Base-by-base conservation (phyloP, 345 rosid species). In the Syzygium grande region DNA sequence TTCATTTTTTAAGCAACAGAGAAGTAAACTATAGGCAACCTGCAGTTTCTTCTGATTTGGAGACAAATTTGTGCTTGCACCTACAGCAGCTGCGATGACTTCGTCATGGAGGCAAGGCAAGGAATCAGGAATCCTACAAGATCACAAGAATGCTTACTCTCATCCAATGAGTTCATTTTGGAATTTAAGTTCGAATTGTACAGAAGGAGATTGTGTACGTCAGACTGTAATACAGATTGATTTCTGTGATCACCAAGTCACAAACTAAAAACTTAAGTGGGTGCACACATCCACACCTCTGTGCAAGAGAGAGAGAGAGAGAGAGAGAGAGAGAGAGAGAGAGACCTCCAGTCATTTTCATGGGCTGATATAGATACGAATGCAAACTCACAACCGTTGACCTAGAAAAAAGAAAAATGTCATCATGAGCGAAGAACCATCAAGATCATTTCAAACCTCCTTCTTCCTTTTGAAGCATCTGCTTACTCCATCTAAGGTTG, bases 41-140 rank as follows among this genome's bases (percentile, higher is more conserved):
- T 46, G 92, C 80, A 73, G 38, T 90, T 89, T 91, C 89, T 92
- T 92, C 87, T 88, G 93, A 86, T 27, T 86, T n/a, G 94, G 92
- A 88, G 93, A 92, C 52, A 88, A 89, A 88, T 85, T 86, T 87
- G 88, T 87, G 78, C 94, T 65, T 88, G 95, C 91, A 68, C 92
- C 95, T 78, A 93, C 91, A 89, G 95, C 95, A 56, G 96, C 95
- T 41, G 94, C 95, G 79, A 97, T 92, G 86, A 93, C 94, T 89
- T 92, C 89, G 91, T 95, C 95, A 85, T 94, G 96, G 92, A 97
- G 93, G 88, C 90, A 90, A 88, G 99, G 96, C 87, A 95, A 93
- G 87, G 96, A 93, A 87, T 92, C 93, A 46, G 95, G 96, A 89
- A 94, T 92, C 93, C 99, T 96, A 93, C 85, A 78, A 55, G 77